Evolutionary conservation across 331 rosid genomes (phyloP).

Genomic region (Saraca asoca): DNA sequence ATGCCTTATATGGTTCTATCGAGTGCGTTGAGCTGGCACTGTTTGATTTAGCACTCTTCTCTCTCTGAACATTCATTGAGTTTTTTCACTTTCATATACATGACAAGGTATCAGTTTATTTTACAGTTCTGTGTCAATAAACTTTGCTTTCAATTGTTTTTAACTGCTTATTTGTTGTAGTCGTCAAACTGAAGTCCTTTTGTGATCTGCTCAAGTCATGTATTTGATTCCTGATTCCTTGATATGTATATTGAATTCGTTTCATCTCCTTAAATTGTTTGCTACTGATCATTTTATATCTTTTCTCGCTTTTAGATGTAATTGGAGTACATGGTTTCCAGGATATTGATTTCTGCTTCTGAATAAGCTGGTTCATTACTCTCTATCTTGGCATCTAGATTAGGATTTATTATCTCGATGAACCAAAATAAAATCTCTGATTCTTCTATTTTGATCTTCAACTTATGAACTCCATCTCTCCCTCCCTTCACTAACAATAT

Average conservation of each 20-base stretch:
- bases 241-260: too few species aligned
- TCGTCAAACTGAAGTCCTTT: too few species aligned
- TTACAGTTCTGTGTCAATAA: too few species aligned
- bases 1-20: slow-evolving; percentile 22
- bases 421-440: background rate
- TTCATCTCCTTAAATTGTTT: background rate
- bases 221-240: too few species aligned
- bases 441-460: slow-evolving; percentile 15
- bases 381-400: slow-evolving; percentile 20
- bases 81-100: background rate
- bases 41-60: slow-evolving; percentile 35
- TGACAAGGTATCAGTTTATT: too few species aligned
- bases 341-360: background rate
- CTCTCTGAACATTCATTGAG: slow-evolving; percentile 19
- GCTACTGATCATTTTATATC: too few species aligned
- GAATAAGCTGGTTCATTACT: background rate
- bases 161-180: too few species aligned
- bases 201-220: too few species aligned
- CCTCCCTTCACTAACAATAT: background rate
- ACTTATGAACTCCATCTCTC: slow-evolving; percentile 29
- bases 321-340: slow-evolving; percentile 3
- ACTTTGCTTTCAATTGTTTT: too few species aligned
- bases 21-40: slow-evolving; percentile 30
- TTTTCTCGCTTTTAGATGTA: background rate
- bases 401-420: background rate